These are phyloP conservation scores for Serendipita sp. DNA, from an alignment of 768 basidiomycete species.

Conservation along the genomic window DNA sequence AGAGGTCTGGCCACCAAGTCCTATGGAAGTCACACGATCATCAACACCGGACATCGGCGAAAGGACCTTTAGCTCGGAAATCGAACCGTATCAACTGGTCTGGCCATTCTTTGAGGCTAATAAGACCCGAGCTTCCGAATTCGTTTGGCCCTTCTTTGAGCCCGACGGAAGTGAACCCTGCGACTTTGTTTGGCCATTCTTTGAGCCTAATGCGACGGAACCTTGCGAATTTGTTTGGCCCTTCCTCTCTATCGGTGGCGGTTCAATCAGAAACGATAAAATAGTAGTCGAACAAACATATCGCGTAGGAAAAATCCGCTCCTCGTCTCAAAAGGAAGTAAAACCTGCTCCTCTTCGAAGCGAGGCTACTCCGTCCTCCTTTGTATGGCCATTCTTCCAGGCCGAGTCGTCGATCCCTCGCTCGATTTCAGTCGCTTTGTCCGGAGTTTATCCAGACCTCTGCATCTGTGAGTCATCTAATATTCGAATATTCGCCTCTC, in stretches of 20 bases:
- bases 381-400: neutral
- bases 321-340: too few species aligned
- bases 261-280: too few species aligned
- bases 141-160: neutral
- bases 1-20: constrained; percentile 26
- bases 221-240: too few species aligned
- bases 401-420: neutral
- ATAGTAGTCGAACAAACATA: too few species aligned
- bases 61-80: constrained; percentile 19
- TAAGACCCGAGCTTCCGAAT: neutral
- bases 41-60: constrained; percentile 27
- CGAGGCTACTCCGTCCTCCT: neutral
- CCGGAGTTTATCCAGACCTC: neutral
- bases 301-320: too few species aligned
- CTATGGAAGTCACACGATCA: constrained; percentile 20
- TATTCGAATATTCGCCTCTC: too few species aligned
- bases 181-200: too few species aligned
- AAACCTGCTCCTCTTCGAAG: neutral
- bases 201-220: too few species aligned
- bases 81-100: neutral
- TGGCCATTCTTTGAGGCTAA: constrained; percentile 2
- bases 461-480: neutral
- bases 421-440: neutral
- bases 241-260: too few species aligned
- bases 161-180: neutral